phyloP scores from a whole-genome alignment of 768 basidiomycete genomes.

The Chalciporus pseudorubinellus region DNA sequence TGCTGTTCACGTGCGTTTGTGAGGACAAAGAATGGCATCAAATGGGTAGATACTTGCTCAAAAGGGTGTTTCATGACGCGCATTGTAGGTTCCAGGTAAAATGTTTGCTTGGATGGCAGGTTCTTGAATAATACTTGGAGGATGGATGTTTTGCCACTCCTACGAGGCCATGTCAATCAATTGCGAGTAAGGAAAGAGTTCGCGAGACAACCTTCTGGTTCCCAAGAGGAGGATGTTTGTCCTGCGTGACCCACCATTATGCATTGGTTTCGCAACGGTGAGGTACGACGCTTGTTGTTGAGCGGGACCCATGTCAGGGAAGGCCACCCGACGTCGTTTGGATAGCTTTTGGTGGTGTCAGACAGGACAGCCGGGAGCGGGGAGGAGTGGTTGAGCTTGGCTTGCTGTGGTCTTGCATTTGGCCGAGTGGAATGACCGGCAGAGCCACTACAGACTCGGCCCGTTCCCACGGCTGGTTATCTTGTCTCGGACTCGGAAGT shows the following conservation, averaged over 20 bases:
- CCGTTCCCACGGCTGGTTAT: no score
- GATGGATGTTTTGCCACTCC: constrained; percentile 91
- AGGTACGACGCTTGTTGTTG: constrained; percentile 11
- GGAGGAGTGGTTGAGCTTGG: no score
- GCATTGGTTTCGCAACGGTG: constrained; percentile 9
- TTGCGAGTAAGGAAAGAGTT: background rate
- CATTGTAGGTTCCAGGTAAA: constrained; percentile 87
- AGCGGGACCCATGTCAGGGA: constrained; percentile 6
- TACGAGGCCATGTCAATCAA: constrained; percentile 29
- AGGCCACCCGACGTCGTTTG: constrained; percentile 1
- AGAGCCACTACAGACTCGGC: no score
- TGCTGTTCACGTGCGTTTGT: constrained; percentile 44
- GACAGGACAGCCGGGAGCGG: background rate
- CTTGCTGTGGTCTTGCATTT: no score
- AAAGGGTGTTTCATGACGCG: constrained; percentile 69
- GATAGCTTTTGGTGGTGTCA: background rate
- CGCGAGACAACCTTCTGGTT: constrained; percentile 51
- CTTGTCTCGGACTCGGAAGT: no score
- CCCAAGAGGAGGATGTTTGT: constrained; percentile 76
- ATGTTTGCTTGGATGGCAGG: constrained; percentile 77
- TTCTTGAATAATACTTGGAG: constrained; percentile 89
- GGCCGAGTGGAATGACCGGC: no score
- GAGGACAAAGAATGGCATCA: background rate
- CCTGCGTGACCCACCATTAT: constrained; percentile 29
- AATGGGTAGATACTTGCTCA: constrained; percentile 57